Conservation (phyloP, 345 rosid species). For the Geranium brycei region DNA sequence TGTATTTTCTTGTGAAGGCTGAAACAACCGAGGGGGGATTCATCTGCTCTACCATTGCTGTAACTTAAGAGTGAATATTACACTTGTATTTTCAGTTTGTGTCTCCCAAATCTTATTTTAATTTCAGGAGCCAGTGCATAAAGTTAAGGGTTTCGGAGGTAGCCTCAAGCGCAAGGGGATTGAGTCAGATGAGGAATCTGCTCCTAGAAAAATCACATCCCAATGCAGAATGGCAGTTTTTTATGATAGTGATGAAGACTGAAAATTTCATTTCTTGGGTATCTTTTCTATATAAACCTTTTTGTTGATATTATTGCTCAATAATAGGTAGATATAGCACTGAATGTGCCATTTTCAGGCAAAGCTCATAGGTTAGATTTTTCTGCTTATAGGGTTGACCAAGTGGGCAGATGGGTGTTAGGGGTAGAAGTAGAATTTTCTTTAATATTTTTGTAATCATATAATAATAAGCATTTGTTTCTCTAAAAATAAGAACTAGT, state of each 20-base stretch:
- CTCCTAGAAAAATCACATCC: conserved; percentile 55
- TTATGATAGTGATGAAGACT: conserved; percentile 88
- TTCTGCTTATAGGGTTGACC: too few relatives aligned
- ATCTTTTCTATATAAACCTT: too few relatives aligned
- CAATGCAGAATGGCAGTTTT: conserved; percentile 82
- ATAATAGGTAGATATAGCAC: too few relatives aligned
- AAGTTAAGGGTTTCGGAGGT: conserved; percentile 36
- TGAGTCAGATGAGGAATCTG: conserved; percentile 85
- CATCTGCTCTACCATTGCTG: neutral
- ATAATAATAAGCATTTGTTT: too few relatives aligned
- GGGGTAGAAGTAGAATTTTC: too few relatives aligned
- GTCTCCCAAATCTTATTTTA: neutral
- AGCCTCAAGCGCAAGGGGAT: conserved; percentile 60
- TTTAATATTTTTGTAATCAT: too few relatives aligned
- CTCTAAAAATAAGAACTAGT: too few relatives aligned
- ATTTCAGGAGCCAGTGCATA: conserved; percentile 48
- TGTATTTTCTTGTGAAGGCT: neutral
- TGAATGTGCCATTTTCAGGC: too few relatives aligned
- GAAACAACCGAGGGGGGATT: neutral
- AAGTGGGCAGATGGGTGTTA: too few relatives aligned
- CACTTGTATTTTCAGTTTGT: neutral
- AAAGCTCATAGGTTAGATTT: too few relatives aligned
- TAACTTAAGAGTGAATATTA: neutral
- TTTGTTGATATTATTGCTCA: too few relatives aligned
- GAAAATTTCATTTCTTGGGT: neutral